Percentiles rank a stretch among this genome's conserved stretches.
phyloP scores from a whole-genome alignment of 495 filamentous ascomycete species.

The Penicillium fimorum region DNA sequence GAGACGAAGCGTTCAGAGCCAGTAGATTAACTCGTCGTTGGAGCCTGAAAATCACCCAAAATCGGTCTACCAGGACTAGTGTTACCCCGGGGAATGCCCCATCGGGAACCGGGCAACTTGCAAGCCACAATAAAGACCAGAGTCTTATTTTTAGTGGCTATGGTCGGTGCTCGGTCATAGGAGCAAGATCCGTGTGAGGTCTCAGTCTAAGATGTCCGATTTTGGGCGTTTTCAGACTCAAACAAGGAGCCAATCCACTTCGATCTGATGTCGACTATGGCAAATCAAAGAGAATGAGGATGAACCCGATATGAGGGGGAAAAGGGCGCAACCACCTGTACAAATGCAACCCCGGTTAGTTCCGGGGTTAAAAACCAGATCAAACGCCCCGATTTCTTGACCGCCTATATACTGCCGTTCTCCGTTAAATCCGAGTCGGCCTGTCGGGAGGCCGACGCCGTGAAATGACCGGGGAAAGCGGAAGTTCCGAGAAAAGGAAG shows the following conservation, averaged over 20 bases:
- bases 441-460: slow-evolving; percentile 22
- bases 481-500: slow-evolving; percentile 20
- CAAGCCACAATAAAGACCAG: neutral
- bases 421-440: slow-evolving; percentile 25
- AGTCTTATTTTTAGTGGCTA: neutral
- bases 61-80: neutral
- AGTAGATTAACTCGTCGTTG: slow-evolving; percentile 5
- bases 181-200: neutral
- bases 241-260: slow-evolving; percentile 6
- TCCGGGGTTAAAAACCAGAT: neutral
- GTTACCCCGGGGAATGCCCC: neutral
- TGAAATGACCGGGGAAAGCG: slow-evolving; percentile 14
- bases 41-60: slow-evolving; percentile 17
- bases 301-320: neutral
- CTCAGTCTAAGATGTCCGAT: neutral
- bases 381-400: neutral
- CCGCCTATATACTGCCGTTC: slow-evolving; percentile 1
- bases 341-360: neutral
- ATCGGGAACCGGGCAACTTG: neutral
- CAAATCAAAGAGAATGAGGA: neutral
- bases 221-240: slow-evolving; percentile 11
- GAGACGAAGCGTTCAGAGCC: neutral
- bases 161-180: neutral
- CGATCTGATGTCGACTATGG: neutral
- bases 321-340: neutral